Conservation (phyloP, 1,139 yeast species). For the Yamadazyma songkhlaensis region DNA sequence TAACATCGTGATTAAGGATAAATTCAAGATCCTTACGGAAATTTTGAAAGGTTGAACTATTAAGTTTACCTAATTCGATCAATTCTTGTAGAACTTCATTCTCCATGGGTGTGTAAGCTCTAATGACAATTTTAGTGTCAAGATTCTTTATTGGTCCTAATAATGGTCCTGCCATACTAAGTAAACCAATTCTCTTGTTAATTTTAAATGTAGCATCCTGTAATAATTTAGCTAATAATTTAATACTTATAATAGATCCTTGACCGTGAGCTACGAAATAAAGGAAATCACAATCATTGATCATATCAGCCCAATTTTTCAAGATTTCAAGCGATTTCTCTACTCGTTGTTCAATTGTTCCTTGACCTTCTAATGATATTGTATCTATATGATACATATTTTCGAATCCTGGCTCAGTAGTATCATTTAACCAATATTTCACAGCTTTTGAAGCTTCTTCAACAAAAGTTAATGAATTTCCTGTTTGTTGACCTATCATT, state of each 20-base stretch:
- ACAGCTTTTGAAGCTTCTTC: constrained; percentile 36
- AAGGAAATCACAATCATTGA: constrained; percentile 40
- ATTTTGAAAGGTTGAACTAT: constrained; percentile 27
- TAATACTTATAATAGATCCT: constrained; percentile 45
- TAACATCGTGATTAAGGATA: constrained; percentile 40
- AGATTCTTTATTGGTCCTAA: constrained; percentile 44
- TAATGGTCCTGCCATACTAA: constrained; percentile 46
- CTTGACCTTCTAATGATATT: constrained; percentile 54
- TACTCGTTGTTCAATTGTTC: constrained; percentile 42
- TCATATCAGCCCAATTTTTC: constrained; percentile 40
- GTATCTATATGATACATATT: constrained; percentile 34
- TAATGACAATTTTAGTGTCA: constrained; percentile 44
- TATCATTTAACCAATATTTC: constrained; percentile 34
- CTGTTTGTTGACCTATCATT: constrained; percentile 47
- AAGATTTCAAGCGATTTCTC: constrained; percentile 31
- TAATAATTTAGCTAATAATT: constrained; percentile 34
- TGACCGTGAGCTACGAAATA: constrained; percentile 45
- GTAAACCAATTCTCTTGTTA: constrained; percentile 32
- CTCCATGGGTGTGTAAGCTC: constrained; percentile 46
- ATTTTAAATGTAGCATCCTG: constrained; percentile 11
- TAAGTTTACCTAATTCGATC: constrained; percentile 43
- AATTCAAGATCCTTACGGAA: constrained; percentile 27
- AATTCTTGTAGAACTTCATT: constrained; percentile 49
- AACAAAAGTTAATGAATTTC: constrained; percentile 36
- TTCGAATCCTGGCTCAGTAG: constrained; percentile 19